Percentiles rank a stretch among this genome's conserved stretches.
phyloP scores from a whole-genome alignment of 371 early-diverging fungal species.

The Chytridium lagenaria region DNA sequence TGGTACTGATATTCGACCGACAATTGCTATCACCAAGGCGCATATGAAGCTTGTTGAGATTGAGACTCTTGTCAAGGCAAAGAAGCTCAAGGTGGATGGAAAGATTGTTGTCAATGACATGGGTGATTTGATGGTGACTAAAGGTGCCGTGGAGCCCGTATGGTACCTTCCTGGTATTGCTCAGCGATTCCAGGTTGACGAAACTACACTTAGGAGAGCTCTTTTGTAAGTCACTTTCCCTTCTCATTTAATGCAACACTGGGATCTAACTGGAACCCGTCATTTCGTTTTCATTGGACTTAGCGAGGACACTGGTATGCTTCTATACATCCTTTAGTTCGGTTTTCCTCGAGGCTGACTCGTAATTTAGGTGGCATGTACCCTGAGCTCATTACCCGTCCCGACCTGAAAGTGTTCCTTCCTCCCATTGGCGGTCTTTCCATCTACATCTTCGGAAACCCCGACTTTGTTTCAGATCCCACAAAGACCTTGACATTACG shows the following conservation, averaged over 20 bases:
- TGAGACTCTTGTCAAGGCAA: constrained; percentile 73
- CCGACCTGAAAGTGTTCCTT: constrained; percentile 91
- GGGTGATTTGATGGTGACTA: constrained; percentile 83
- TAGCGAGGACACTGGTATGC: constrained; percentile 34
- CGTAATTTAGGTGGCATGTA: constrained; percentile 95
- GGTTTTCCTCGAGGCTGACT: too few relatives aligned
- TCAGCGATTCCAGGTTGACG: constrained; percentile 85
- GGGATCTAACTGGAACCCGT: too few relatives aligned
- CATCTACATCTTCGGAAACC: constrained; percentile 93
- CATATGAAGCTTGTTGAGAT: constrained; percentile 94
- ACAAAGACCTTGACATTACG: constrained; percentile 83
- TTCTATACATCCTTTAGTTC: too few relatives aligned
- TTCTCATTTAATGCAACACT: neutral
- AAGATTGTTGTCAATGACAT: constrained; percentile 76
- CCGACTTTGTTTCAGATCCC: constrained; percentile 79
- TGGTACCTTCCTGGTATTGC: constrained; percentile 96
- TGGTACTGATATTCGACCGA: constrained; percentile 89
- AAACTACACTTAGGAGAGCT: constrained; percentile 81
- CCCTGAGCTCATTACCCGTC: constrained; percentile 92
- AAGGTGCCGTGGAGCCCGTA: constrained; percentile 96
- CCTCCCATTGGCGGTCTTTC: constrained; percentile 95
- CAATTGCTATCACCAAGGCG: constrained; percentile 93
- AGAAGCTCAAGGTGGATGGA: constrained; percentile 77
- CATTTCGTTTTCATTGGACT: neutral
- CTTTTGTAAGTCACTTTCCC: constrained; percentile 68